Percentiles rank a stretch among this genome's conserved stretches.
phyloP scores from a whole-genome alignment of 148 eudicot species.

The Rhododendron griersonianum region DNA sequence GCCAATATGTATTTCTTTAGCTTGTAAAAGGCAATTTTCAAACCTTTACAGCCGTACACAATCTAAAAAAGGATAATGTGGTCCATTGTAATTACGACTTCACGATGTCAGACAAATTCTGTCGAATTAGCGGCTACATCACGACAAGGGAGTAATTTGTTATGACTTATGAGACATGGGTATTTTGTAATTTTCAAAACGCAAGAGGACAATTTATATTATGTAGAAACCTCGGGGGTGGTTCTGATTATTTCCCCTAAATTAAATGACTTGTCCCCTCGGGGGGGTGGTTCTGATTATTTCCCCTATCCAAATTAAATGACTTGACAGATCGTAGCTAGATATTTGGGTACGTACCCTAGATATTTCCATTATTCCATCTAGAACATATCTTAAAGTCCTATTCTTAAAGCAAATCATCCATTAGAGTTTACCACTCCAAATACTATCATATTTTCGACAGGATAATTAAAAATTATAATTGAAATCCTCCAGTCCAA shows the following conservation, averaged over 20 bases:
- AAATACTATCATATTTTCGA: background rate
- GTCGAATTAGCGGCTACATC: background rate
- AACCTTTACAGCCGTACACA: no score
- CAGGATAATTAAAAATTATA: background rate
- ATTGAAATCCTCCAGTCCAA: background rate
- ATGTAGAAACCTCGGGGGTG: background rate
- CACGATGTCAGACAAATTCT: no score
- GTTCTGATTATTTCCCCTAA: background rate
- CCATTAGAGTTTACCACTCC: background rate
- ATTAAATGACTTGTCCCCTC: background rate
- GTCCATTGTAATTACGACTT: no score
- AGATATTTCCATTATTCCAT: background rate
- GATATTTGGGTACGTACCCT: background rate
- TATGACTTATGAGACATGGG: background rate
- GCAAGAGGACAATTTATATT: background rate
- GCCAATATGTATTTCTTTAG: no score
- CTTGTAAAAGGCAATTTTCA: no score
- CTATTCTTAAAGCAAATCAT: background rate
- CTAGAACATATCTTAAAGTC: background rate
- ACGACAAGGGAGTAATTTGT: background rate
- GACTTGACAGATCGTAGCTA: no score
- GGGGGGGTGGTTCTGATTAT: no score
- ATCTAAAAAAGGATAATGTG: no score
- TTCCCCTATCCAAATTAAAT: no score
- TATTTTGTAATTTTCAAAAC: no score